phyloP scores from a whole-genome alignment of 164 flowering plant genomes.

The Pachysandra terminalis region DNA sequence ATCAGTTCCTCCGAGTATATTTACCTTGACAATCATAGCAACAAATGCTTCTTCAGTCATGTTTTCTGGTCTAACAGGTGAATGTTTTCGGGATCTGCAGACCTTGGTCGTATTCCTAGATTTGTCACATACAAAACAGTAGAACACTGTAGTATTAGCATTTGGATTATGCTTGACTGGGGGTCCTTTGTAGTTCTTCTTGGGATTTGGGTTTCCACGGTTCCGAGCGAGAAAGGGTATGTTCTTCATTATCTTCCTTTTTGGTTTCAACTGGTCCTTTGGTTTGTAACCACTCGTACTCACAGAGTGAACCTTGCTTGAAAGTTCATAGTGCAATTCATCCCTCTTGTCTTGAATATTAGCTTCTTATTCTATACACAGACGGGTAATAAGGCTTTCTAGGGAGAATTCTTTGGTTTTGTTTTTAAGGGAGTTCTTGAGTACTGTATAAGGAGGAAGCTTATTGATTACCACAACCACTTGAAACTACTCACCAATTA shows the following conservation, averaged over 20 bases:
- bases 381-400: slow-evolving; percentile 1
- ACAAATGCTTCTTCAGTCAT: slow-evolving; percentile 14
- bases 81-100: neutral
- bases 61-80: slow-evolving; percentile 3
- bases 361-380: slow-evolving; percentile 11
- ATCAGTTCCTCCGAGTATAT: slow-evolving; percentile 1
- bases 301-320: too few species aligned
- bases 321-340: neutral
- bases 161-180: too few species aligned
- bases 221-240: too few species aligned
- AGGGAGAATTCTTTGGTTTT: slow-evolving; percentile 10
- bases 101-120: neutral
- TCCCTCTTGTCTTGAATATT: slow-evolving; percentile 3
- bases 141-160: too few species aligned
- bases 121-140: slow-evolving; percentile 7
- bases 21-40: slow-evolving; percentile 16
- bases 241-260: too few species aligned
- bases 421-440: slow-evolving; percentile 4
- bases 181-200: too few species aligned
- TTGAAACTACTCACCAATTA: neutral
- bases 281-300: too few species aligned
- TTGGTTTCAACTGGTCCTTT: too few species aligned
- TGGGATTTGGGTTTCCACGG: too few species aligned
- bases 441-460: slow-evolving; percentile 12
- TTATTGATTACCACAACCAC: slow-evolving; percentile 11